phyloP scores from a whole-genome alignment of 306 rosid genomes.

The Casuarina equisetifolia region DNA sequence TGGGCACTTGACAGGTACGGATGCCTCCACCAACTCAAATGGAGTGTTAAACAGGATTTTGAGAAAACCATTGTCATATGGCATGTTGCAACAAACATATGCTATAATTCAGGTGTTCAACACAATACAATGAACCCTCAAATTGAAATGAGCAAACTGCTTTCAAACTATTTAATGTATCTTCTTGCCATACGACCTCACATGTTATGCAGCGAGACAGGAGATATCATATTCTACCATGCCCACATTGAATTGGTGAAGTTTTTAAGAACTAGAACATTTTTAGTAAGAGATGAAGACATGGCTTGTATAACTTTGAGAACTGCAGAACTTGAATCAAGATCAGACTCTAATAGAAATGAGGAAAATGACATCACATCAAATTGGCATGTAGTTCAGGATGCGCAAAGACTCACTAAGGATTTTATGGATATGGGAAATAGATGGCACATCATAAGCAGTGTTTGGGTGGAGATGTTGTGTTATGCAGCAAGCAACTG shows the following conservation, averaged over 20 bases:
- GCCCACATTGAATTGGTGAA: conserved; percentile 34
- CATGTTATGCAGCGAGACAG: conserved; percentile 50
- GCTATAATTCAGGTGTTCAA: conserved; percentile 31
- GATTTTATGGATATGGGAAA: conserved; percentile 39
- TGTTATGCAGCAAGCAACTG: conserved; percentile 67
- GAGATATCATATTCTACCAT: conserved; percentile 43
- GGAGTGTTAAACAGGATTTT: conserved; percentile 47
- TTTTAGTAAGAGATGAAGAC: conserved; percentile 31
- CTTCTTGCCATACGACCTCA: conserved; percentile 60
- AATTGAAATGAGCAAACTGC: conserved; percentile 31
- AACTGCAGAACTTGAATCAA: conserved; percentile 24
- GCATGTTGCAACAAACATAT: conserved; percentile 76
- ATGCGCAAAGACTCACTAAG: conserved; percentile 48
- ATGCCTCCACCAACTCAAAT: conserved; percentile 32
- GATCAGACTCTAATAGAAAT: conserved; percentile 30
- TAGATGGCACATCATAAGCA: conserved; percentile 50
- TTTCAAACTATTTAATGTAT: conserved; percentile 70
- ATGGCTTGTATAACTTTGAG: conserved; percentile 39
- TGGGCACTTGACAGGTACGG: conserved; percentile 52
- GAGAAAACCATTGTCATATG: conserved; percentile 62
- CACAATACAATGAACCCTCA: neutral
- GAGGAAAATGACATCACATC: conserved; percentile 54
- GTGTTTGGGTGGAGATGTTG: conserved; percentile 74
- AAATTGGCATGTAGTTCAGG: conserved; percentile 49
- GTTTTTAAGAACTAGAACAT: conserved; percentile 24